Base-by-base conservation (phyloP, 805 yeast species). In the Ogataea minuta region DNA sequence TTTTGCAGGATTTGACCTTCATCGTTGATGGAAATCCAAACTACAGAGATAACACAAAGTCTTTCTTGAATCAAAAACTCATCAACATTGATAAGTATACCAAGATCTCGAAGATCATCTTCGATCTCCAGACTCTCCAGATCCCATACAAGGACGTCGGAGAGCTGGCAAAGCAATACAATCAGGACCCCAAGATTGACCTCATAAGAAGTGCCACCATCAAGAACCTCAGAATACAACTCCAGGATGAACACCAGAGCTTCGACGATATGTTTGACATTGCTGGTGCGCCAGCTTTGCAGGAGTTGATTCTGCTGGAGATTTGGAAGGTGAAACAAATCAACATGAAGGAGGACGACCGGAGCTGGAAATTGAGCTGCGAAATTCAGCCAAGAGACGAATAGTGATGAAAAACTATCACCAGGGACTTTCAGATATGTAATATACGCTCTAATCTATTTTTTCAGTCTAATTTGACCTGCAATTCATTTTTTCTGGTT, bases 1-100 rank as follows among this genome's bases (percentile, higher is more conserved):
- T 82, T 57, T 64, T 85, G 31, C 93, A 83, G 60, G 95, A 85
- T 60, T 67, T 85, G 52, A 84, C 90, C 0, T 84, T 84, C 63
- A 77, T 84, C n/a, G 74, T 79, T 36, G 95, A 85, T 50, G 91
- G 93, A n/a, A 84, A 84, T 55, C 72, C 83, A 27, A 81, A 77
- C 50, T 79, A 67, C 56, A 68, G 90, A 56, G 75, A 70, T 44
- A 76, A 78, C 45, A 63, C 73, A 16, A 67, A 66, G 38, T 59
- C 66, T 5, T 76, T 76, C 52, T 64, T 77, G 52, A 71, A 71
- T 46, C 77, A 76, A 52, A 76, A 75, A 50, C 66, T 82, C 47
- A 76, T 85, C 53, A 84, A 85, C 54, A 75, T 84, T 46, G 93
- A 83, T 56, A 85, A 85, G 56, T 81, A 81, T 54, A 70, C 72